A percentile compares a stretch with the other conserved stretches of the same genome.
phyloP scores from a whole-genome alignment of 2,329 filamentous ascomycete genomes.

The Sphaerulina populicola region DNA sequence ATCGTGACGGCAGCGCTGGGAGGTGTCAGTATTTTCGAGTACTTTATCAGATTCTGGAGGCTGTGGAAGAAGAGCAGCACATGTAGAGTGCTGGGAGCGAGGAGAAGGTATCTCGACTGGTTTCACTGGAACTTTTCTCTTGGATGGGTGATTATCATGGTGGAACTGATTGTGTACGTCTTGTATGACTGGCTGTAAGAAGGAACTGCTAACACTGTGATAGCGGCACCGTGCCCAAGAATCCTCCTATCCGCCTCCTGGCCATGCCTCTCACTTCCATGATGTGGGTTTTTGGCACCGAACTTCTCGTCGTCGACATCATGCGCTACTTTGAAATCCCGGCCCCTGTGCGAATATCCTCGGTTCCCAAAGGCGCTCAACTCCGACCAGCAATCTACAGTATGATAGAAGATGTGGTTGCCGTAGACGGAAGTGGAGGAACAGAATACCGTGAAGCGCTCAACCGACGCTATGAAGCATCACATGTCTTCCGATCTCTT shows the following conservation, averaged over 20 bases:
- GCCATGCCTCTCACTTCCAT: constrained; percentile 47
- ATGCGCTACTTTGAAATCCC: constrained; percentile 40
- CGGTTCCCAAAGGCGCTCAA: constrained; percentile 44
- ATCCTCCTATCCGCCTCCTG: constrained; percentile 47
- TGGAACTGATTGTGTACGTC: constrained; percentile 47
- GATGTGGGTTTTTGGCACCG: constrained; percentile 45
- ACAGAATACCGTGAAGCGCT: constrained; percentile 47
- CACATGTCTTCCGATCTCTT: constrained; percentile 47
- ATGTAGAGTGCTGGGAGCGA: constrained; percentile 45
- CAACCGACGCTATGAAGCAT: constrained; percentile 47
- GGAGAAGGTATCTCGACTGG: constrained; percentile 44
- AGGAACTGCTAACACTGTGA: constrained; percentile 14
- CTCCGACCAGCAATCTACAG: constrained; percentile 48
- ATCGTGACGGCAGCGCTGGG: constrained; percentile 49
- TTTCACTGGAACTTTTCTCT: constrained; percentile 52
- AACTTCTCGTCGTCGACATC: constrained; percentile 45
- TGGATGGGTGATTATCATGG: constrained; percentile 50
- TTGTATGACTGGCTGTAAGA: background rate
- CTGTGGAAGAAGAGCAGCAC: constrained; percentile 46
- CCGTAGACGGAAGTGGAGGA: constrained; percentile 47
- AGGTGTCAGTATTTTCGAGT: constrained; percentile 48
- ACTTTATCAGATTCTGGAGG: constrained; percentile 43
- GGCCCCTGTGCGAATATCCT: constrained; percentile 46
- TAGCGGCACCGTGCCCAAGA: constrained; percentile 40
- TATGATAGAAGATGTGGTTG: constrained; percentile 48